Percentiles rank a stretch among this genome's conserved stretches.
phyloP scores from a whole-genome alignment of 2,329 filamentous ascomycete genomes.

The Cordyceps cateniannulata region DNA sequence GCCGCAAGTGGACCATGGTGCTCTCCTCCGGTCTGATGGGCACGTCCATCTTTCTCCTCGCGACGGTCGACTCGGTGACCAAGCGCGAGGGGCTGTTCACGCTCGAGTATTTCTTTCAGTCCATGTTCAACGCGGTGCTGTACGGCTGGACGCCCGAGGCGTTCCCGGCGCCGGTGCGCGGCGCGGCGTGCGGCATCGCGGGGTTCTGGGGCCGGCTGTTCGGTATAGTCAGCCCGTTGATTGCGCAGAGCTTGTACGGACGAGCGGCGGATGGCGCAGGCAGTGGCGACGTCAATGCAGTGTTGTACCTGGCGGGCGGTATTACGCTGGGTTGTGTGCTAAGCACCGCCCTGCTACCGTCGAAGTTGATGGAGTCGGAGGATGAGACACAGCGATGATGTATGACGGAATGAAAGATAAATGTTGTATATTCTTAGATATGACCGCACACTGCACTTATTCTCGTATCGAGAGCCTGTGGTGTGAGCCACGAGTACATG shows the following conservation, averaged over 20 bases:
- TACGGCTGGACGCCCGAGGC: constrained; percentile 50
- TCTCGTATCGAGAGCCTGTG: background rate
- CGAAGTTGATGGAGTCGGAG: constrained; percentile 26
- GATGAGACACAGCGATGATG: constrained; percentile 20
- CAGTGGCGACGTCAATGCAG: constrained; percentile 37
- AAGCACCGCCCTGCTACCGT: constrained; percentile 42
- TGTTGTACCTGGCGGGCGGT: constrained; percentile 50
- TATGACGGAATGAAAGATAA: background rate
- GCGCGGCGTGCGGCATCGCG: constrained; percentile 50
- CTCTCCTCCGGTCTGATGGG: constrained; percentile 39
- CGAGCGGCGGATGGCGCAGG: constrained; percentile 21
- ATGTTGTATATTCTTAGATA: background rate
- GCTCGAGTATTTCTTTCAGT: constrained; percentile 39
- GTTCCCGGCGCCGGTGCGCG: constrained; percentile 48
- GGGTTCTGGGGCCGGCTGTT: constrained; percentile 54
- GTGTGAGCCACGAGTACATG: background rate
- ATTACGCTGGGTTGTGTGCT: constrained; percentile 47
- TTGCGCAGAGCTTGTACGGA: constrained; percentile 40
- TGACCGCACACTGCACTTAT: too few species aligned
- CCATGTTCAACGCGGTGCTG: constrained; percentile 29
- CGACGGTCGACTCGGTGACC: constrained; percentile 31
- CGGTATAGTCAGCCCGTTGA: constrained; percentile 51
- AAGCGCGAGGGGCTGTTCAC: constrained; percentile 33
- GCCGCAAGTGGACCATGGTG: constrained; percentile 37
- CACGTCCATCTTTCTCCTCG: constrained; percentile 40